Evolutionary conservation across 1,139 yeast species (phyloP), one percentile per base, ranked within the genome.

Genomic region (Blastobotrys arbuscula): DNA sequence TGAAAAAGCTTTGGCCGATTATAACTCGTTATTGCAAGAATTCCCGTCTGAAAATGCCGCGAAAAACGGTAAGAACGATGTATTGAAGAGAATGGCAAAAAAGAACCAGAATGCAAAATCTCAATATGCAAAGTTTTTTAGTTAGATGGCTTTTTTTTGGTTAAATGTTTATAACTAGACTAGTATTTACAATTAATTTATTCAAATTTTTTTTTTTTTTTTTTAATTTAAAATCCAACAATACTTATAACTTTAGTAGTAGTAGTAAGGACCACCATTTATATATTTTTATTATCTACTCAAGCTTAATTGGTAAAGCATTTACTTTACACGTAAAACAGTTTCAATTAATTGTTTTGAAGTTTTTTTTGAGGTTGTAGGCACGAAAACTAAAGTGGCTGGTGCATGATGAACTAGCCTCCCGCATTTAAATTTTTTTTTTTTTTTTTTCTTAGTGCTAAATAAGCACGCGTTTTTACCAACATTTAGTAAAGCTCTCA

Each of bases 71-170:
- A 73, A 89, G 43, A 67, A 71, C 21, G 84, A 81, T 44, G 82
- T 86, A 36, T 79, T 79, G 63, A 66, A 67, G 43, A 63, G 71
- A 37, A 71, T 79, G 48, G 77, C 78, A 56, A 70, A 70, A 24
- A 77, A 87, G 55, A 74, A 72, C 50, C 82, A 81, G 50, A 82
- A 82, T 64, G 89, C 89, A 65, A 85, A 82, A 72, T 86, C 85
- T 59, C 92, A 96, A 2, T 81, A 87, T 74, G 71, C 94, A 45
- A 89, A 87, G 66, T 84, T 90, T 73, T 90, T 90, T 57, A 44
- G 53, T 26, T 59, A 50, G 43, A 13, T 18, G 18, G 31, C 36
- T n/a, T n/a, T n/a, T n/a, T n/a, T n/a, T n/a, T n/a, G n/a, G n/a
- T n/a, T n/a, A n/a, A n/a, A n/a, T n/a, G n/a, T 16, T 26, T 28